Evolutionary conservation across 148 eudicot genomes (phyloP).

Genomic region (Dianthus caryophyllus): DNA sequence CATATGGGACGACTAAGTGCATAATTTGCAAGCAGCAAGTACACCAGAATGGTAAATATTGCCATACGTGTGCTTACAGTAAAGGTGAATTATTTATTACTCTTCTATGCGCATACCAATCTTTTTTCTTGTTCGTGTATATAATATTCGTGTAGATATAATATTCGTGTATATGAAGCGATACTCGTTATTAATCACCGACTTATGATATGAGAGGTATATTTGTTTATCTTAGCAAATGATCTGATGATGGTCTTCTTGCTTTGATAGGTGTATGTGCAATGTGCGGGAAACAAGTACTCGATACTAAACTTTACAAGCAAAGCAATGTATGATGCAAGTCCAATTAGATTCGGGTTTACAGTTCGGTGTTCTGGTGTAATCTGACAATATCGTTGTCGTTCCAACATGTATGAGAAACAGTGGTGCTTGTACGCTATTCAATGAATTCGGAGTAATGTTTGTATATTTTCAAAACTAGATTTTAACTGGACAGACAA

Average conservation of each 20-base stretch:
- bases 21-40: slow-evolving; percentile 97
- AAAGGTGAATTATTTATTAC: slow-evolving; percentile 57
- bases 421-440: background rate
- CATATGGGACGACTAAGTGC: slow-evolving; percentile 79
- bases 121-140: background rate
- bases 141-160: background rate
- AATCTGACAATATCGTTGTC: background rate
- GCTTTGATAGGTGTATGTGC: slow-evolving; percentile 87
- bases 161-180: too few species aligned
- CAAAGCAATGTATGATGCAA: slow-evolving; percentile 80
- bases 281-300: slow-evolving; percentile 98
- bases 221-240: background rate
- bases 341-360: background rate
- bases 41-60: slow-evolving; percentile 93
- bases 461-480: slow-evolving; percentile 2
- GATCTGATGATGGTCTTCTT: slow-evolving; percentile 4
- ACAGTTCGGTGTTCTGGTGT: background rate
- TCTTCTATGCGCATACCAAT: background rate
- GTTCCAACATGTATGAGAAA: background rate
- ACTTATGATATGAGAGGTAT: background rate
- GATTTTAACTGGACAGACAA: background rate
- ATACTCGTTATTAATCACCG: background rate
- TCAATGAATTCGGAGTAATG: background rate
- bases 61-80: slow-evolving; percentile 88
- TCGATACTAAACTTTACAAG: slow-evolving; percentile 88